Base-by-base conservation (phyloP, 768 basidiomycete genomes). In the Mrakia hoshinonis region DNA sequence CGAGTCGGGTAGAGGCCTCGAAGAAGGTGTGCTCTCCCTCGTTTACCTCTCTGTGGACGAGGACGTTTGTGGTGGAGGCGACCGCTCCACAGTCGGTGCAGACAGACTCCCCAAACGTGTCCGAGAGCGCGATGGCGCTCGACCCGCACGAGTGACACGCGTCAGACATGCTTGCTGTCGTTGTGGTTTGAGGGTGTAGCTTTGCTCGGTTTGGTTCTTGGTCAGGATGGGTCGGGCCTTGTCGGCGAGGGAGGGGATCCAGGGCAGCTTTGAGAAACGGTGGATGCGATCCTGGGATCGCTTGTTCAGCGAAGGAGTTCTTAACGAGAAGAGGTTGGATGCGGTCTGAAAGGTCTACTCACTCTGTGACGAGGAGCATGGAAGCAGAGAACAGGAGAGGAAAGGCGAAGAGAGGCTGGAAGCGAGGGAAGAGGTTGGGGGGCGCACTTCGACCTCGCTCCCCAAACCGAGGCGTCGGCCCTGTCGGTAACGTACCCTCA, bases 11-110 rank as follows among this genome's bases (percentile, higher is more conserved):
- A 5, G 46, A 43, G 1, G 64, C 64, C n/a, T 48, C 55, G 47
- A 54, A 55, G 46, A 49, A 72, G 2, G 65, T 67, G 29, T 34
- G 10, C n/a, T 15, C 54, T 15, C 49, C 55, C 39, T 72, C 70
- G 34, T 67, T 39, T 10, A 72, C 39, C 48, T 67, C 51, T 12
- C 65, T 52, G 48, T 67, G 52, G 31, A 72, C 70, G 64, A 72
- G 70, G 1, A 60, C 22, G 13, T 47, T 5, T 13, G 29, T 24
- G 7, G 9, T 29, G 11, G 46, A 43, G 29, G 55, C 49, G 60
- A 67, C 65, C 12, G 65, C 65, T 10, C 70, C 70, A 55, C 70
- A 72, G 38, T 60, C 46, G 24, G 39, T 55, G 65, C 70, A 72
- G 34, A 72, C 70, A 24, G 65, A 48, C 31, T 72, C 70, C 11